Percentiles rank a stretch among this genome's conserved stretches.
These are phyloP conservation scores for Penicillium corylophilum DNA, from an alignment of 2,329 filamentous ascomycete species.

Conservation along the genomic window DNA sequence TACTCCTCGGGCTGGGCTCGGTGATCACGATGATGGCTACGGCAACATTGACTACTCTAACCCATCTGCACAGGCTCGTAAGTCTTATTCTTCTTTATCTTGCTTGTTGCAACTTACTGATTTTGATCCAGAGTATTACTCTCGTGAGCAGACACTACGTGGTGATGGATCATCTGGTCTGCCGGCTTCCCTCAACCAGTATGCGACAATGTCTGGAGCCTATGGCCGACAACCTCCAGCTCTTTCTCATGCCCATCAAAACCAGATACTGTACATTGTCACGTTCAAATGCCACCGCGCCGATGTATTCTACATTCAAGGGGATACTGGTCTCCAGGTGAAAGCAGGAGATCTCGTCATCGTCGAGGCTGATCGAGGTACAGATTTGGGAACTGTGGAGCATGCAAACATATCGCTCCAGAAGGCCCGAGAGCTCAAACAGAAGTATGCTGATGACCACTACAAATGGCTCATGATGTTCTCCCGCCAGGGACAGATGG, in stretches of 20 bases:
- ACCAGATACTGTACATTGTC: slow-evolving; percentile 67
- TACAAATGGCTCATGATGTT: slow-evolving; percentile 99
- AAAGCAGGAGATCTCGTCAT: slow-evolving; percentile 93
- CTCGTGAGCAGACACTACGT: slow-evolving; percentile 38
- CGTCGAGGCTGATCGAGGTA: slow-evolving; percentile 93
- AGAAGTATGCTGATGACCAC: slow-evolving; percentile 90
- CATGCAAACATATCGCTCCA: slow-evolving; percentile 85
- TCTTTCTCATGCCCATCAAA: slow-evolving; percentile 39
- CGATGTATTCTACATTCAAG: slow-evolving; percentile 95
- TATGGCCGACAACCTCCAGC: slow-evolving; percentile 41
- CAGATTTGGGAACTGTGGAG: slow-evolving; percentile 89
- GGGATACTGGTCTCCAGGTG: slow-evolving; percentile 87
- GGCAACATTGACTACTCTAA: slow-evolving; percentile 39
- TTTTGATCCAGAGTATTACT: slow-evolving; percentile 47
- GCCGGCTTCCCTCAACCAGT: slow-evolving; percentile 40
- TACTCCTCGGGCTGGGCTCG: slow-evolving; percentile 35
- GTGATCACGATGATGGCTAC: slow-evolving; percentile 40
- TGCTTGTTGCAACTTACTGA: neutral
- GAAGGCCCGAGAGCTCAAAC: slow-evolving; percentile 82
- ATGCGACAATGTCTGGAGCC: slow-evolving; percentile 37
- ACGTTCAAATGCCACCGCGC: slow-evolving; percentile 95
- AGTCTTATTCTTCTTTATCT: slow-evolving; percentile 29
- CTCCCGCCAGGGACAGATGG: slow-evolving; percentile 67
- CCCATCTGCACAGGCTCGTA: slow-evolving; percentile 43
- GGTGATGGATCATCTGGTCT: slow-evolving; percentile 36